Evolutionary conservation across 371 early-diverging fungal species (phyloP).

Genomic region (Nematocida sp.): DNA sequence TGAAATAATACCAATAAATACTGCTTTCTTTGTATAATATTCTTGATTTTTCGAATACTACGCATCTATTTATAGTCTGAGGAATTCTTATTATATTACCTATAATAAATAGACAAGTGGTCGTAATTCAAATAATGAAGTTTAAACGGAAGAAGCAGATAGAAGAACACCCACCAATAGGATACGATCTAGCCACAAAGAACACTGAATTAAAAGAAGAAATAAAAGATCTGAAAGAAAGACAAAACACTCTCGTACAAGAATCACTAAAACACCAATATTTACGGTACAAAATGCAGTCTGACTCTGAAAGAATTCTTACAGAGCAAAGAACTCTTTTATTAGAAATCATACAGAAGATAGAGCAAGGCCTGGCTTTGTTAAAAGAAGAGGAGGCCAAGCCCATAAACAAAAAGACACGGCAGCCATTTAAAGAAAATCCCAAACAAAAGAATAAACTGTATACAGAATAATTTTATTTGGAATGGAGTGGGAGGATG

Average conservation of each 20-base stretch:
- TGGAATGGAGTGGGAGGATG: slow-evolving; percentile 18
- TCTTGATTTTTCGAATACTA: too few species aligned
- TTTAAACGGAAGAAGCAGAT: not conserved
- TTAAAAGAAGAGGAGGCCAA: not conserved
- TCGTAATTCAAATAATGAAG: not conserved
- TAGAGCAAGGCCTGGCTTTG: not conserved
- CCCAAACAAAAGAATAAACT: slow-evolving; percentile 25
- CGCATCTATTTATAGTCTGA: too few species aligned
- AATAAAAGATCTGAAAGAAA: slow-evolving; percentile 34
- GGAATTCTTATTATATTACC: too few species aligned
- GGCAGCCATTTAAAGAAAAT: slow-evolving; percentile 1
- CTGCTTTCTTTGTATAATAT: too few species aligned
- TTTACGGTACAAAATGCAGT: slow-evolving; percentile 22
- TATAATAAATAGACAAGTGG: not conserved
- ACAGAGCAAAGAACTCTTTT: slow-evolving; percentile 9
- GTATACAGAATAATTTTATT: slow-evolving; percentile 31
- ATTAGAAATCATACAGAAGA: not conserved
- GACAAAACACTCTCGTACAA: slow-evolving; percentile 21
- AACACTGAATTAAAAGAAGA: slow-evolving; percentile 57
- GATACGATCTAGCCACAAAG: slow-evolving; percentile 44
- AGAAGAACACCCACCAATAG: not conserved
- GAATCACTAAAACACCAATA: slow-evolving; percentile 49
- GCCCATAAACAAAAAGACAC: not conserved
- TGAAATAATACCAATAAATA: too few species aligned
- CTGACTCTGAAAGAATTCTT: slow-evolving; percentile 38